Percentiles rank a stretch among this genome's conserved stretches.
Conservation (phyloP, 108 stramenopile genomes). For the Stephanodiscus minutulus region DNA sequence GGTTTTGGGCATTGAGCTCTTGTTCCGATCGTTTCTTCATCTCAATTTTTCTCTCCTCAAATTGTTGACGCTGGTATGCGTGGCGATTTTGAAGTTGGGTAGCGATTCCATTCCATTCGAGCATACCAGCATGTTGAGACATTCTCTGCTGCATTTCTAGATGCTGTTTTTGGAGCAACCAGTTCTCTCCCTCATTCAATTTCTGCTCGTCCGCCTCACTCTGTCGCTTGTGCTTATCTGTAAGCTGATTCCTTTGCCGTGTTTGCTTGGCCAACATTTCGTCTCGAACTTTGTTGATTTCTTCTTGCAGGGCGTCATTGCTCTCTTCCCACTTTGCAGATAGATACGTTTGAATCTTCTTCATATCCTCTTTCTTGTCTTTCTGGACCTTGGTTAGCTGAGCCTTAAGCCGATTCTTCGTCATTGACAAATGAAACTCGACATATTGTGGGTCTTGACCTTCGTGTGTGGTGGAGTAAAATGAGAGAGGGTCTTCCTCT, state of each 20-base stretch:
- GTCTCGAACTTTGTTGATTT: constrained; percentile 49
- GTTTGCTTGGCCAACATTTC: constrained; percentile 42
- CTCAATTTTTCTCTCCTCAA: constrained; percentile 55
- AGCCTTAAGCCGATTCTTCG: constrained; percentile 21
- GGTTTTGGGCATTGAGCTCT: constrained; percentile 54
- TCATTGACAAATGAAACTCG: constrained; percentile 5
- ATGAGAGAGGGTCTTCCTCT: constrained; percentile 53
- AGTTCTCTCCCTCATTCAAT: constrained; percentile 55
- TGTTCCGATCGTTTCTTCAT: constrained; percentile 51
- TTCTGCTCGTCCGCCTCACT: constrained; percentile 48
- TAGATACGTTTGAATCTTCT: constrained; percentile 28
- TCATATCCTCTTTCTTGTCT: constrained; percentile 46
- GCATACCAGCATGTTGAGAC: constrained; percentile 53
- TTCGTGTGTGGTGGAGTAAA: constrained; percentile 68
- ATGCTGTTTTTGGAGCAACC: constrained; percentile 48
- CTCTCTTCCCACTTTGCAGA: constrained; percentile 36
- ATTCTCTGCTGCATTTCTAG: constrained; percentile 46
- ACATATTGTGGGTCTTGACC: constrained; percentile 56
- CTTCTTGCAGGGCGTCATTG: constrained; percentile 11
- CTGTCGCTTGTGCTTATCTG: constrained; percentile 55
- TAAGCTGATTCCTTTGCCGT: constrained; percentile 28
- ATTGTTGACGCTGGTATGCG: constrained; percentile 55
- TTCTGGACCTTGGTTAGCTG: constrained; percentile 35
- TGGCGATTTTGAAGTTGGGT: constrained; percentile 62
- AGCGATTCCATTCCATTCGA: constrained; percentile 47